Conservation (phyloP, 2,329 filamentous ascomycete species). For the Penicillium crustosum region DNA sequence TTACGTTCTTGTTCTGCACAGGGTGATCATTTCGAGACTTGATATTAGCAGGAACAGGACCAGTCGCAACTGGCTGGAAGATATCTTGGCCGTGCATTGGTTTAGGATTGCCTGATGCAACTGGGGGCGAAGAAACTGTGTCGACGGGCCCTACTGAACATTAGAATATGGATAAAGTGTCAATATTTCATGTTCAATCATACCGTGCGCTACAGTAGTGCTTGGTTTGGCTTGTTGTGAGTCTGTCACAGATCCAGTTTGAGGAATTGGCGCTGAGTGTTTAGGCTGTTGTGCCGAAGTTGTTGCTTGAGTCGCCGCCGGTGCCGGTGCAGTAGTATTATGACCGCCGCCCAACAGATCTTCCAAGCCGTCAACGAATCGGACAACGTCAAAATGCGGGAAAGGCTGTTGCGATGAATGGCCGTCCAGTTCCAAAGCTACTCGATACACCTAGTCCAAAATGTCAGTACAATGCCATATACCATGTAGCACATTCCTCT, state of each 20-base stretch:
- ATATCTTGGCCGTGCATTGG: constrained; percentile 42
- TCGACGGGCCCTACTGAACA: neutral
- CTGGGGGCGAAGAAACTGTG: neutral
- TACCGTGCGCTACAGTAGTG: neutral
- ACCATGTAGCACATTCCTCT: neutral
- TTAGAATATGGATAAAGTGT: neutral
- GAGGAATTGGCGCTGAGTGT: neutral
- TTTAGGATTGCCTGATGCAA: neutral
- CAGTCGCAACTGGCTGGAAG: constrained; percentile 44
- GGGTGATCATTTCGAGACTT: constrained; percentile 43
- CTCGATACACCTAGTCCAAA: constrained; percentile 31
- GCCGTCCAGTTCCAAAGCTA: constrained; percentile 33
- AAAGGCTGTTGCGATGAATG: constrained; percentile 32
- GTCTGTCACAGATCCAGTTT: neutral
- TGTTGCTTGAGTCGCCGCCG: constrained; percentile 4
- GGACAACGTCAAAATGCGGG: constrained; percentile 21
- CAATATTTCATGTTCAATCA: neutral
- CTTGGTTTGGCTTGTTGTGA: neutral
- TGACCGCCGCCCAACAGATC: constrained; percentile 6
- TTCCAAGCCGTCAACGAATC: constrained; percentile 19
- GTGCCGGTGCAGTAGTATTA: constrained; percentile 1
- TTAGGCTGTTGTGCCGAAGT: neutral
- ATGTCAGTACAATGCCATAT: constrained; percentile 12
- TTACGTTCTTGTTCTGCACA: constrained; percentile 41
- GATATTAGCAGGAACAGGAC: constrained; percentile 41